Base-by-base conservation (phyloP, 768 basidiomycete species). In the Tylopilus felleus region DNA sequence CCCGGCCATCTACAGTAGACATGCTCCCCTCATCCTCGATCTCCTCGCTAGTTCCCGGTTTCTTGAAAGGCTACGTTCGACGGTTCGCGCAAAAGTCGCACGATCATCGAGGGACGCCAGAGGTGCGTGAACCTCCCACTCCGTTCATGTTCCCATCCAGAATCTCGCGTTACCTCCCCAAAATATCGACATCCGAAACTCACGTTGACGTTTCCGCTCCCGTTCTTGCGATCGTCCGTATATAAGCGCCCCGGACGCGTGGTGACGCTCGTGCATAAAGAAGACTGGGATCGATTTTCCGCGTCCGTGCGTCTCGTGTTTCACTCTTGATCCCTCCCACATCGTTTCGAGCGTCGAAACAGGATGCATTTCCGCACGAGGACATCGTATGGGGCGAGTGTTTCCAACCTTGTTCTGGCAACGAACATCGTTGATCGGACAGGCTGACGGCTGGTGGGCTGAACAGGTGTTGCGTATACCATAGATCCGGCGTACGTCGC, bases 21-120 rank as follows among this genome's bases (percentile, higher is more conserved):
- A 2, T 13, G 16, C 16, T 21, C 5, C 13, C 49, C 47, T 47
- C 13, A 55, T 9, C n/a, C 31, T n/a, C n/a, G 1, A 22, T 44
- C 19, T 7, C 10, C 16, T 1, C 8, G 4, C 33, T 19, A 88
- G 90, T 77, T 0, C 77, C 90, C 0, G 94, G 94, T 10, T 97
- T 86, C 63, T 74, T 97, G 60, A 96, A 93, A 72, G 90, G 90
- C 31, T 93, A 93, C 56, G 90, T 95, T 0, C 81, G 93, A 2
- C 77, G 94, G 25, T 97, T 97, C 63, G 91, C 93, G 0, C 93
- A 96, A 71, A 81, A 83, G 65, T 95, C 92, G 52, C 90, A 93
- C 66, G 94, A 98, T 65, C 94, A 98, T 70, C 80, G 94, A 12
- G 94, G 94, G 19, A 95, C 93, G 0, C 89, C 85, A 3, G 86